Evolutionary conservation across 768 basidiomycete genomes (phyloP), one percentile per base, ranked within the genome.

Genomic region (Termitomyces sp.): DNA sequence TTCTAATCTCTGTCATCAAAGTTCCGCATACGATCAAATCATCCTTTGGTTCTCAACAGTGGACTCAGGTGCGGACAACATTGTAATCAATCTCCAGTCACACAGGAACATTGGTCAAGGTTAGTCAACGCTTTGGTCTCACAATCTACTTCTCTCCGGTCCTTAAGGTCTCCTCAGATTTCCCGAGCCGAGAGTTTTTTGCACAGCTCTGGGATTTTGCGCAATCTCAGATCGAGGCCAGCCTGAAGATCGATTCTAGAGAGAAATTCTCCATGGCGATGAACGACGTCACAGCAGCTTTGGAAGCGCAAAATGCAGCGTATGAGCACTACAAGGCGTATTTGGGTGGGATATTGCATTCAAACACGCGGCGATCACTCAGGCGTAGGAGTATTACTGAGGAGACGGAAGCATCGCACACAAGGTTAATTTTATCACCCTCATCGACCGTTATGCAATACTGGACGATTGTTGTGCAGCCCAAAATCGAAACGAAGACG

Each of bases 161-260:
- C 2, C 48, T 36, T 13, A 49, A 28, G 13, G 20, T 43, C 42
- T 48, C 52, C 32, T 1, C 53, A 80, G 78, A 75, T 20, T 82
- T 81, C 59, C 80, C 80, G n/a, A 64, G 76, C 7, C 68, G 70
- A 36, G 72, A 75, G 18, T 83, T 85, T 61, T 62, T 83, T 20
- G 77, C 80, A 28, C 79, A 82, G 43, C 65, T 84, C 4, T 75
- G 76, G 58, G 71, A 73, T 32, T 69, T 84, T 28, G 72, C 69
- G 10, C 70, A 73, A 60, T 68, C 69, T 20, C 68, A 74, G 20
- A 61, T 66, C 12, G 68, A 69, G 48, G 60, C 46, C 1, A 54
- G 54, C 10, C 36, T 61, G 20, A 51, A 58, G 22, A 55, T 48
- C 33, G 57, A 55, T 48, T 46, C 63, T 16, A 22, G 48, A 10